Evolutionary conservation across 306 rosid genomes (phyloP).

Genomic region (Cajanus cajan): DNA sequence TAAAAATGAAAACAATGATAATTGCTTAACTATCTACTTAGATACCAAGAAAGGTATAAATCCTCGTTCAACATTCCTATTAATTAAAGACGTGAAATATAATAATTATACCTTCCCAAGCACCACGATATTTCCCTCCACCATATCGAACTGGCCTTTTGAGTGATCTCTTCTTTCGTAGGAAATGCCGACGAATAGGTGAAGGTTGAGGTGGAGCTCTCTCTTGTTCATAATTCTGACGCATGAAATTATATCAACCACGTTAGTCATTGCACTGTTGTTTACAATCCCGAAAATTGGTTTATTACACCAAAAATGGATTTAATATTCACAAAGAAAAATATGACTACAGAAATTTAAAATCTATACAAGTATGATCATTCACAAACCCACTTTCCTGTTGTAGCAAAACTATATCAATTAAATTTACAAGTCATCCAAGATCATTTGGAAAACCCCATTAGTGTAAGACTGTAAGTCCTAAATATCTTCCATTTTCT

Average conservation of each 20-base stretch:
- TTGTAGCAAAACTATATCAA: too few relatives aligned
- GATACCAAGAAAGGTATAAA: too few relatives aligned
- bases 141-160: not conserved
- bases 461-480: not conserved
- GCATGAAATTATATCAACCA: slow-evolving; percentile 16
- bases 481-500: not conserved
- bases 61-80: too few relatives aligned
- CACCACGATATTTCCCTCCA: not conserved
- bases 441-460: not conserved
- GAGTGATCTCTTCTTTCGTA: slow-evolving; percentile 65
- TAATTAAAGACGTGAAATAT: too few relatives aligned
- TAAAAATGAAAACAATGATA: too few relatives aligned
- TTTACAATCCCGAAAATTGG: not conserved
- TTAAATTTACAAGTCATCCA: not conserved
- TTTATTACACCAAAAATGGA: not conserved
- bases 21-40: too few relatives aligned
- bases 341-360: not conserved
- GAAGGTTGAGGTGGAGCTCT: slow-evolving; percentile 28
- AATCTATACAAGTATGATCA: not conserved
- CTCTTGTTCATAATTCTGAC: slow-evolving; percentile 49
- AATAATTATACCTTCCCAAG: not conserved
- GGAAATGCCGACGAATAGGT: slow-evolving; percentile 44
- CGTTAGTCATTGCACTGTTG: not conserved
- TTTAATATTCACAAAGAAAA: not conserved
- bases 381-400: not conserved